Conservation (phyloP, 108 stramenopile genomes). For the Pseudonitzschia delicatissima region DNA sequence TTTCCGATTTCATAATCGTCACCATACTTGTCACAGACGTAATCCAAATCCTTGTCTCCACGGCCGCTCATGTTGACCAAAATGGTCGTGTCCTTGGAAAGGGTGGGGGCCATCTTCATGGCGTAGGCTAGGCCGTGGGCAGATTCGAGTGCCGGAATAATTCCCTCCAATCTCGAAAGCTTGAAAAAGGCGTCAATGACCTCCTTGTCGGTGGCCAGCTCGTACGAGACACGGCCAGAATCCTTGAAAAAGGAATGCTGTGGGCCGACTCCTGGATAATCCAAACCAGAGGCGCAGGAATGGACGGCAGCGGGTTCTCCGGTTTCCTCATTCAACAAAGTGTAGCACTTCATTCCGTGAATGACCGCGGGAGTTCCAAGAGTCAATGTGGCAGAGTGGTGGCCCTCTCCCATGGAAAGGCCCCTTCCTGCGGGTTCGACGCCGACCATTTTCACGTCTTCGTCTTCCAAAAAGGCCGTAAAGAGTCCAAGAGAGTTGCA, state of each 20-base stretch:
- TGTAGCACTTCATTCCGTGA: constrained; percentile 91
- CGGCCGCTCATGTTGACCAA: constrained; percentile 94
- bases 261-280: constrained; percentile 96
- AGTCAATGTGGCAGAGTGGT: constrained; percentile 87
- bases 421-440: constrained; percentile 93
- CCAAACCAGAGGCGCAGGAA: constrained; percentile 92
- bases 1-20: constrained; percentile 18
- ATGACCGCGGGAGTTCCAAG: constrained; percentile 92
- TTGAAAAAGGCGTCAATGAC: constrained; percentile 90
- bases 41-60: constrained; percentile 95
- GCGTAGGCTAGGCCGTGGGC: constrained; percentile 92
- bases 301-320: constrained; percentile 91
- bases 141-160: constrained; percentile 94
- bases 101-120: constrained; percentile 83
- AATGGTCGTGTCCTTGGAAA: constrained; percentile 80
- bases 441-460: constrained; percentile 79
- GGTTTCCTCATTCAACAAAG: constrained; percentile 69
- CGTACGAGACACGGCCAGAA: constrained; percentile 83
- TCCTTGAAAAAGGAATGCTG: constrained; percentile 94
- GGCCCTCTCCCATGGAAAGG: constrained; percentile 69
- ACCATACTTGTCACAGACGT: constrained; percentile 22
- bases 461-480: constrained; percentile 84
- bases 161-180: constrained; percentile 87
- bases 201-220: constrained; percentile 86
- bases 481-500: constrained; percentile 96